phyloP scores from a whole-genome alignment of 116 monocot species.

The Zostera marina region DNA sequence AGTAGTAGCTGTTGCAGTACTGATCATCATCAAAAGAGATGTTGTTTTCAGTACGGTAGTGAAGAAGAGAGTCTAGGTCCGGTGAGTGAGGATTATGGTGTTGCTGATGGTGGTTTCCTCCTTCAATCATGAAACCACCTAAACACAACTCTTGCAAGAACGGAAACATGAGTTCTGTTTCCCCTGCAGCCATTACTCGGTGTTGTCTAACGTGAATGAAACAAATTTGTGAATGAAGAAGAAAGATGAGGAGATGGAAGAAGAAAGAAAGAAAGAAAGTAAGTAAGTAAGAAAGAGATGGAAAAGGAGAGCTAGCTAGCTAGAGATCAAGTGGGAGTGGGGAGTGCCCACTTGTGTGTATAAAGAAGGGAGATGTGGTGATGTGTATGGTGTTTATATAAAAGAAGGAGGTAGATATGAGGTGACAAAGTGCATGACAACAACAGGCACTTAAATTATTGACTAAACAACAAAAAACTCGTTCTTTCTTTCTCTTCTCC shows the following conservation, averaged over 20 bases:
- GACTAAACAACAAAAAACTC: too few relatives aligned
- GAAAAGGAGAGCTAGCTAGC: not conserved
- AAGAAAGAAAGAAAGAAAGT: not conserved
- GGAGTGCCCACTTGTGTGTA: too few relatives aligned
- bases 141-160: constrained; percentile 5
- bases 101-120: not conserved
- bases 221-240: not conserved
- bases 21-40: not conserved
- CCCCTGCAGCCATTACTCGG: not conserved
- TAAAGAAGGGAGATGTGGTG: not conserved
- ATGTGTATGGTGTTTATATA: not conserved
- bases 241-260: not conserved
- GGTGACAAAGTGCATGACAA: not conserved
- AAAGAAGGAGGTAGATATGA: not conserved
- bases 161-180: constrained; percentile 6
- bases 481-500: too few relatives aligned
- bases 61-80: constrained; percentile 1
- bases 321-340: not conserved
- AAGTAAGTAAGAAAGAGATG: not conserved
- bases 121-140: constrained; percentile 1
- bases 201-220: not conserved
- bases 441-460: not conserved
- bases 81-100: not conserved
- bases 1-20: not conserved
- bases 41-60: not conserved